Evolutionary conservation across 768 basidiomycete species (phyloP).

Genomic region (Mycena leptocephala): DNA sequence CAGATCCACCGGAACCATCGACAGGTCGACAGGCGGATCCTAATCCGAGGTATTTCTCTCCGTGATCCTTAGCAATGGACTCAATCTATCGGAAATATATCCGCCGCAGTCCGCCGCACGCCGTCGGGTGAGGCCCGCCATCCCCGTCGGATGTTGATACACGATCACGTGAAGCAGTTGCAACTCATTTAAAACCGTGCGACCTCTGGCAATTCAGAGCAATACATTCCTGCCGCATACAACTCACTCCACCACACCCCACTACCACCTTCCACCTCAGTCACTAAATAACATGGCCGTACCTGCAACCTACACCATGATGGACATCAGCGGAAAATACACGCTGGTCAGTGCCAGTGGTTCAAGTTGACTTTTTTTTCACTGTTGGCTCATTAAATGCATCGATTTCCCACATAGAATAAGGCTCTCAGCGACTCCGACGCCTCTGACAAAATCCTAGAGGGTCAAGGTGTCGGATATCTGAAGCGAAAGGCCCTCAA

Average conservation of each 20-base stretch:
- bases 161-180: too few species aligned
- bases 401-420: conserved; percentile 51
- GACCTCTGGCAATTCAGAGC: neutral
- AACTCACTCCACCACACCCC: neutral
- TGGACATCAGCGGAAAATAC: conserved; percentile 18
- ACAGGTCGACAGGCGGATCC: too few species aligned
- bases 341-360: conserved; percentile 3
- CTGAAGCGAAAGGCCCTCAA: conserved; percentile 59
- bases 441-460: conserved; percentile 60
- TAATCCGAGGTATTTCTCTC: too few species aligned
- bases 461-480: conserved; percentile 66
- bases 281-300: neutral
- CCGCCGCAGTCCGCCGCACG: too few species aligned
- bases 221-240: too few species aligned
- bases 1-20: too few species aligned
- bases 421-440: conserved; percentile 60
- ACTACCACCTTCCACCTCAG: neutral
- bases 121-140: too few species aligned
- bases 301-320: neutral
- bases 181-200: neutral
- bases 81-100: too few species aligned
- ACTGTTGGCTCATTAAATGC: neutral
- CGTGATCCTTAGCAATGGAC: too few species aligned
- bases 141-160: too few species aligned
- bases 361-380: neutral